Evolutionary conservation across 768 basidiomycete genomes (phyloP).

Genomic region (Psilocybe azurescens): DNA sequence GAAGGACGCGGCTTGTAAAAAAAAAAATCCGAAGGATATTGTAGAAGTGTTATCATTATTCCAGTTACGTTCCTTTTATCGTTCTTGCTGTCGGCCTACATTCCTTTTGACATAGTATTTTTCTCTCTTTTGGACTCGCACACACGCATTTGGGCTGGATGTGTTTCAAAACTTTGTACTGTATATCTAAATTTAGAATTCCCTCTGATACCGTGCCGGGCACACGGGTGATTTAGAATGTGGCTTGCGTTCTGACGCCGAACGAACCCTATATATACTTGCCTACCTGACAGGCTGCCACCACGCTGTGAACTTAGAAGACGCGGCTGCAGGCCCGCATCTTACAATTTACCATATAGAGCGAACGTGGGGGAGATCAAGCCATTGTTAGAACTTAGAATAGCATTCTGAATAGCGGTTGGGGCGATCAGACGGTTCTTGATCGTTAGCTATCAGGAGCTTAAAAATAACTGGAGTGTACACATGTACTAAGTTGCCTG

Average conservation of each 20-base stretch:
- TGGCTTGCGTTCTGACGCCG: not conserved
- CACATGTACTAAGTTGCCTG: not conserved
- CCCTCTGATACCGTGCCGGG: not conserved
- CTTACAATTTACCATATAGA: conserved; percentile 1
- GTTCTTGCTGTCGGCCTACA: not conserved
- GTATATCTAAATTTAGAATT: not conserved
- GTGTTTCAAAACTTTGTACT: not conserved
- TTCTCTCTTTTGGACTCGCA: not conserved
- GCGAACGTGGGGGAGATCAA: not conserved
- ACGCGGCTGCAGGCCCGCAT: not conserved
- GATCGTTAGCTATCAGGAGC: not conserved
- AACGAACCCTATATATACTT: not conserved
- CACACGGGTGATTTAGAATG: not conserved
- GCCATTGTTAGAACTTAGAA: not conserved
- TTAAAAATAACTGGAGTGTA: not conserved
- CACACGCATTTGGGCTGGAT: not conserved
- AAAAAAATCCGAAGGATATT: not conserved
- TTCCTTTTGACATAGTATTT: not conserved
- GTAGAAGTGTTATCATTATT: not conserved
- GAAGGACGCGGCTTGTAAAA: not conserved
- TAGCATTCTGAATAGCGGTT: not conserved
- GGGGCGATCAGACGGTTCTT: not conserved
- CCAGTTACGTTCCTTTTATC: not conserved
- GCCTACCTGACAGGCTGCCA: not conserved
- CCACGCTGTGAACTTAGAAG: not conserved